A percentile compares a stretch with the other conserved stretches of the same genome.
These are phyloP conservation scores for Aphanomyces stellatus DNA, from an alignment of 352 stramenopile genomes.

Conservation along the genomic window DNA sequence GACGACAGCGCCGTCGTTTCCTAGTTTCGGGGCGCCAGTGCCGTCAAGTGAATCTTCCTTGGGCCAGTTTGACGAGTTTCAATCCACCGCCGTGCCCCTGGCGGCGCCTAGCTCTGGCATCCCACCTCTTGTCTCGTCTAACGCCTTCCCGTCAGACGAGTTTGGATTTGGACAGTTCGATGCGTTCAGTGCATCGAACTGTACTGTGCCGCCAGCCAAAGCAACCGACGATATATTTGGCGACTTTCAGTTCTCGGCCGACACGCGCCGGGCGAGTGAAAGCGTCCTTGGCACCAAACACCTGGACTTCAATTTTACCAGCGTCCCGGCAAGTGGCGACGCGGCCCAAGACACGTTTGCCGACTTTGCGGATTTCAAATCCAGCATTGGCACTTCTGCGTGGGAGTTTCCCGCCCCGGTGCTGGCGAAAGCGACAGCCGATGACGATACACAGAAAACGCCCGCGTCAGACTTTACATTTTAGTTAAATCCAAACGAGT, in stretches of 20 bases:
- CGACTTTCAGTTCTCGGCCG: neutral
- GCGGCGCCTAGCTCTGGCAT: too few relatives aligned
- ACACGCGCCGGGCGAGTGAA: neutral
- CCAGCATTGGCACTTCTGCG: neutral
- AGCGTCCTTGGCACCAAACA: neutral
- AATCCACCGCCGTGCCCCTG: too few relatives aligned
- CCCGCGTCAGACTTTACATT: slow-evolving; percentile 4
- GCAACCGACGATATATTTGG: slow-evolving; percentile 17
- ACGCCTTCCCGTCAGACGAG: too few relatives aligned
- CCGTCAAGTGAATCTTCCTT: too few relatives aligned
- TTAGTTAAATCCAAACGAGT: neutral
- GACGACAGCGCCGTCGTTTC: too few relatives aligned
- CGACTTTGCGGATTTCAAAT: slow-evolving; percentile 16
- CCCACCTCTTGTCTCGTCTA: too few relatives aligned
- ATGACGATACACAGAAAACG: neutral
- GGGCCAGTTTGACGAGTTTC: too few relatives aligned
- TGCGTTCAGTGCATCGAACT: neutral
- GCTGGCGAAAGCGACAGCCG: neutral
- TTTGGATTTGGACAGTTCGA: too few relatives aligned
- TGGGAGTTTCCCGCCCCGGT: neutral
- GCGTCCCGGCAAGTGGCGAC: neutral
- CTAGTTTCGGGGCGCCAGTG: too few relatives aligned
- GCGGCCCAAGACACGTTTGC: neutral
- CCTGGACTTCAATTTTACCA: slow-evolving; percentile 1
- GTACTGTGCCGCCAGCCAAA: neutral